Base-by-base conservation (phyloP, 805 yeast species). In the Nadsonia fulvescens region DNA sequence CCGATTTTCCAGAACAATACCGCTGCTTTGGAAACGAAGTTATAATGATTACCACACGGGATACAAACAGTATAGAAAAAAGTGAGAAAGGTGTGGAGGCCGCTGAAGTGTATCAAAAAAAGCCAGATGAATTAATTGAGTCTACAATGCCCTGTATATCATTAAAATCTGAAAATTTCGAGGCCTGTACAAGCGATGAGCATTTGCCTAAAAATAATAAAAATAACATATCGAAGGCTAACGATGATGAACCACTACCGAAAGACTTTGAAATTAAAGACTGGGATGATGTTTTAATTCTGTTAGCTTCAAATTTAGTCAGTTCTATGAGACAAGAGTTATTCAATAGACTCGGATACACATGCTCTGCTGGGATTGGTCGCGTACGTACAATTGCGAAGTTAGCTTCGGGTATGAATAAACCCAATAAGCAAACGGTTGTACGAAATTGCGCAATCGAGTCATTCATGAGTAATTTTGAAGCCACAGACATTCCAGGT, bases 281-380 rank as follows among this genome's bases (percentile, higher is more conserved):
- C 40, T 83, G 94, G 93, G 93, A 83, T 42, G 94, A 86, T 43
- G 49, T 81, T 1, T 48, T 72, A 4, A 57, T 72, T 12, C 38
- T 74, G 9, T 40, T 82, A 0, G 96, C 78, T 0, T 70, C 91
- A 0, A 57, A 58, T 8, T 37, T 73, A 1, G 61, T 75, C 1
- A 47, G 44, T 27, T 59, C 64, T 0, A 49, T 81, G 2, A 55
- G 96, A 20, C 36, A 45, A 8, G 45, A 50, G 9, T 62, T 89
- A 4, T 55, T 51, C 33, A 41, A 54, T 1, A 61, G 58, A 14
- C 50, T 86, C 22, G 74, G 76, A 3, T 89, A 78, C 43, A 78
- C 86, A 0, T 81, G 95, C 0, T 82, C 95, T 0, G 83, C 91
- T 12, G 98, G 98, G 0, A 48, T 89, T 1, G 75, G 77, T 0